Evolutionary conservation across 2,329 filamentous ascomycete genomes (phyloP).

Genomic region (Albifimbria verrucaria): DNA sequence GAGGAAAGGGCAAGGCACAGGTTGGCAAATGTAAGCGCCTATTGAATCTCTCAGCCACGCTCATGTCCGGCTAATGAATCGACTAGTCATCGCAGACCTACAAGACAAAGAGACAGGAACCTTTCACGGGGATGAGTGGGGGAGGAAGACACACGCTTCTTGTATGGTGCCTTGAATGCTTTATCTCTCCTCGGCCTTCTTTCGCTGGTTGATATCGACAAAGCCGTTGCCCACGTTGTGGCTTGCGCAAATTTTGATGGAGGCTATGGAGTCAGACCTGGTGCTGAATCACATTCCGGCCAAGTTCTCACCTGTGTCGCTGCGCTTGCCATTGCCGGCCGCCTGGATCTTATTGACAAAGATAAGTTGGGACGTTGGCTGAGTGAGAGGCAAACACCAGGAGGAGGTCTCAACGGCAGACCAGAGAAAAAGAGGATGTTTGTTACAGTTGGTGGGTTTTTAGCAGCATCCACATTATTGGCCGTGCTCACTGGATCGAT

Average conservation of each 20-base stretch:
- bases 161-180: slow-evolving; percentile 87
- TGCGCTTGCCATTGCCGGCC: slow-evolving; percentile 77
- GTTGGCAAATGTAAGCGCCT: slow-evolving; percentile 74
- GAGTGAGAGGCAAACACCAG: slow-evolving; percentile 84
- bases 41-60: slow-evolving; percentile 4
- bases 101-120: slow-evolving; percentile 81
- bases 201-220: slow-evolving; percentile 71
- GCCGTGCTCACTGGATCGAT: slow-evolving; percentile 89
- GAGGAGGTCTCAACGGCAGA: slow-evolving; percentile 86
- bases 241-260: slow-evolving; percentile 92
- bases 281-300: slow-evolving; percentile 89
- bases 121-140: slow-evolving; percentile 94
- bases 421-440: slow-evolving; percentile 96
- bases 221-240: slow-evolving; percentile 74
- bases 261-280: slow-evolving; percentile 84
- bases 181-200: slow-evolving; percentile 78
- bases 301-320: slow-evolving; percentile 95
- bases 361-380: slow-evolving; percentile 87
- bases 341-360: slow-evolving; percentile 76
- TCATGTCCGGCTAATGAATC: slow-evolving; percentile 14
- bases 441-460: slow-evolving; percentile 99
- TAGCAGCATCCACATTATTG: slow-evolving; percentile 87
- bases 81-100: slow-evolving; percentile 69
- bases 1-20: slow-evolving; percentile 60
- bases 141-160: slow-evolving; percentile 93